Percentiles rank a stretch among this genome's conserved stretches.
Conservation (phyloP, 106 monocot genomes). For the Agapanthus africanus region DNA sequence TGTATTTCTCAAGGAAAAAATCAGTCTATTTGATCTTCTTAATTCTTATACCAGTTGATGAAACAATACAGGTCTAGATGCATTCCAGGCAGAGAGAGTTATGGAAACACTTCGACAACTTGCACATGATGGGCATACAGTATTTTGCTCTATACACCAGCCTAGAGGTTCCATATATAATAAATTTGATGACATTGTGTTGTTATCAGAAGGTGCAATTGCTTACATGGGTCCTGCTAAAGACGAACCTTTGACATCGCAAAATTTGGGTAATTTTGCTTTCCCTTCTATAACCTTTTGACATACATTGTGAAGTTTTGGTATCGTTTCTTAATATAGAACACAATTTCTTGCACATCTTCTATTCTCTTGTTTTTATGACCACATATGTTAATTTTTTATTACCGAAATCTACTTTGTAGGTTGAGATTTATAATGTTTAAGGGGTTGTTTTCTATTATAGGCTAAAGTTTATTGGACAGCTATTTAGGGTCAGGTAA, state of each 20-base stretch:
- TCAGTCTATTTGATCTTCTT: neutral
- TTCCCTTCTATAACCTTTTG: too few species aligned
- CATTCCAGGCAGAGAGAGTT: constrained; percentile 93
- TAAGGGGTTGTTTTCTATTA: constrained; percentile 3
- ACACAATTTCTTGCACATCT: too few species aligned
- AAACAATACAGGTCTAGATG: constrained; percentile 66
- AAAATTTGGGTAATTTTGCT: constrained; percentile 70
- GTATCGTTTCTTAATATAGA: too few species aligned
- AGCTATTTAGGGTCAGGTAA: neutral
- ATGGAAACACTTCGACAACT: constrained; percentile 92
- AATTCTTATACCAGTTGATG: constrained; percentile 12
- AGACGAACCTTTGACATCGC: constrained; percentile 68
- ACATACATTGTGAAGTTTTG: too few species aligned
- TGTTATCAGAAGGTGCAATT: constrained; percentile 80
- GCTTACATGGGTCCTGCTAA: constrained; percentile 86
- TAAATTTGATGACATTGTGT: constrained; percentile 90
- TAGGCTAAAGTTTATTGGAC: neutral
- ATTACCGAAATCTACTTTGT: neutral
- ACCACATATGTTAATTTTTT: neutral
- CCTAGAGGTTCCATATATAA: constrained; percentile 89
- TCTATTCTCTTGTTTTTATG: neutral
- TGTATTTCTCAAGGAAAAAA: neutral
- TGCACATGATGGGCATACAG: constrained; percentile 86
- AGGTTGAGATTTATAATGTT: neutral
- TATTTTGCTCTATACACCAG: constrained; percentile 94